Conservation (phyloP, 441 rosid genomes). For the Euphorbia schlechtendalii region DNA sequence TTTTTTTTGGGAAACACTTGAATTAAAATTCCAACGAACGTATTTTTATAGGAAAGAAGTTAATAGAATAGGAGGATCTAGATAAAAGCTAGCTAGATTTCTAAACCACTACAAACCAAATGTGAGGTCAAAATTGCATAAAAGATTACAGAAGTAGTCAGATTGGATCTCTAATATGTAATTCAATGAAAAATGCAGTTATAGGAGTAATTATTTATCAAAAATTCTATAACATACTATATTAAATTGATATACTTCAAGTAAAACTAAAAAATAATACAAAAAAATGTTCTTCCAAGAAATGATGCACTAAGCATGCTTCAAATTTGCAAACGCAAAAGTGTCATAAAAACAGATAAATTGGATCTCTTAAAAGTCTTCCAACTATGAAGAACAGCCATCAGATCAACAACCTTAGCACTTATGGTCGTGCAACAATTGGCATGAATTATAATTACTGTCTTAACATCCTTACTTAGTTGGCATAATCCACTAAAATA, state of each 20-base stretch:
- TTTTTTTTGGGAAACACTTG: too few relatives aligned
- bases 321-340: neutral
- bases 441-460: conserved; percentile 34
- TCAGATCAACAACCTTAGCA: conserved; percentile 36
- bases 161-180: too few relatives aligned
- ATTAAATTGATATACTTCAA: neutral
- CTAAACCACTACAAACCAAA: too few relatives aligned
- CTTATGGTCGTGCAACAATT: conserved; percentile 37
- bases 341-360: neutral
- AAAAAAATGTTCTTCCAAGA: conserved; percentile 12
- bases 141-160: too few relatives aligned
- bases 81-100: too few relatives aligned
- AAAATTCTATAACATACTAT: too few relatives aligned
- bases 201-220: too few relatives aligned
- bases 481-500: conserved; percentile 41
- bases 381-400: conserved; percentile 28
- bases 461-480: conserved; percentile 24
- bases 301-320: conserved; percentile 17
- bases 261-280: neutral
- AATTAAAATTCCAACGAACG: too few relatives aligned
- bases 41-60: too few relatives aligned
- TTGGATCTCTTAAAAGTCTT: conserved; percentile 21
- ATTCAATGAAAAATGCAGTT: too few relatives aligned
- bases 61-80: too few relatives aligned
- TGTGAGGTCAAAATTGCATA: too few relatives aligned